Evolutionary conservation across 768 basidiomycete genomes (phyloP).

Genomic region (Gelatoporia subvermispora): DNA sequence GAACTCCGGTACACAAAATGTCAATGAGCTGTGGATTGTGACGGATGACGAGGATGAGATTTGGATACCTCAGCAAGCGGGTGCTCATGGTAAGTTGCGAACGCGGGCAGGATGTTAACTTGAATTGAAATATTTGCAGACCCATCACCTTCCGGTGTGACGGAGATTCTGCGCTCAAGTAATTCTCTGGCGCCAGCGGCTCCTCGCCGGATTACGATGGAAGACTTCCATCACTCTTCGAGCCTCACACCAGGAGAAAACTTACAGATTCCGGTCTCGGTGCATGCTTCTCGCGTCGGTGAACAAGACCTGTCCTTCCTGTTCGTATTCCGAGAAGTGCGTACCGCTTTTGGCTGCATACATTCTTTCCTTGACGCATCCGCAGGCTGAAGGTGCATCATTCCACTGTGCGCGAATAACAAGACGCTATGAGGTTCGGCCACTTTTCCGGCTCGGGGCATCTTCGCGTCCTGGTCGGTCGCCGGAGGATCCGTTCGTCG

Average conservation of each 20-base stretch:
- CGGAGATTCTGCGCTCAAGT: slow-evolving; percentile 38
- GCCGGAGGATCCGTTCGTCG: slow-evolving; percentile 42
- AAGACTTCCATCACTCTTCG: slow-evolving; percentile 17
- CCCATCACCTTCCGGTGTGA: slow-evolving; percentile 8
- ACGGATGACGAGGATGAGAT: slow-evolving; percentile 56
- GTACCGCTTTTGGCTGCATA: background rate
- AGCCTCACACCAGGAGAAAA: slow-evolving; percentile 43
- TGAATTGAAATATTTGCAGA: slow-evolving; percentile 4
- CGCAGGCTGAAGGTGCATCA: slow-evolving; percentile 40
- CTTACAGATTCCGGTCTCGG: slow-evolving; percentile 44
- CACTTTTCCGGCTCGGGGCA: slow-evolving; percentile 51
- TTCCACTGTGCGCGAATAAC: slow-evolving; percentile 57
- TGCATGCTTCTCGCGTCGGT: slow-evolving; percentile 48
- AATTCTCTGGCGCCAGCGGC: slow-evolving; percentile 48
- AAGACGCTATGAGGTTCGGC: slow-evolving; percentile 53
- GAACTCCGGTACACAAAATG: slow-evolving; percentile 57
- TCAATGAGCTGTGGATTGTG: slow-evolving; percentile 72
- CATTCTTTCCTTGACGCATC: background rate
- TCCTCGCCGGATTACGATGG: slow-evolving; percentile 45
- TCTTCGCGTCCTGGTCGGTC: slow-evolving; percentile 47
- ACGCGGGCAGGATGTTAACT: background rate
- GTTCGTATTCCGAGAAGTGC: slow-evolving; percentile 64
- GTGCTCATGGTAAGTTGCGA: background rate
- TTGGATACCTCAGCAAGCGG: slow-evolving; percentile 36
- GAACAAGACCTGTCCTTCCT: slow-evolving; percentile 53